Base-by-base conservation (phyloP, 495 filamentous ascomycete genomes). In the Tetracladium marchalianum region DNA sequence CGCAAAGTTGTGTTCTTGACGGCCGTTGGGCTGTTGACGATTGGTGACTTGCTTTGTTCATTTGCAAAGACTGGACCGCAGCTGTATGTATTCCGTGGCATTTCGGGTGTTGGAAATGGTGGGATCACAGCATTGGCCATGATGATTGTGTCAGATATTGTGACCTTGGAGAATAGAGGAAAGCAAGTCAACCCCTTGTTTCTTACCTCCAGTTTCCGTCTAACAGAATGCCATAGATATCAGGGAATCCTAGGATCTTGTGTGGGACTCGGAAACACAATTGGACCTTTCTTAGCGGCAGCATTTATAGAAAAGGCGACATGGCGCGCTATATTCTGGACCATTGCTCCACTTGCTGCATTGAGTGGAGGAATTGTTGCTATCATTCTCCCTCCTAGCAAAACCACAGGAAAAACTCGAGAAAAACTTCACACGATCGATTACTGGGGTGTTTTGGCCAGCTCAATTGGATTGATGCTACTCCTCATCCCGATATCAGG, bases 41-140 rank as follows among this genome's bases (percentile, higher is more conserved):
- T 80, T 7, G 87, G 84, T 2, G 85, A 80, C 47, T 60, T 89
- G 33, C 73, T 71, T 43, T 90, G 87, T 59, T 85, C 85, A 2
- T 62, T 90, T n/a, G 77, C 84, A 8, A 77, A 69, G 34, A 73
- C 78, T 54, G 87, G 90, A 60, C 67, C 70, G 39, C 65, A 88
- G 52, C 63, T 93, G 11, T 85, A 88, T 60, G 76, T 73, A 38
- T 81, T 85, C 33, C 59, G 76, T 47, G 76, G 75, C 10, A 45
- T 72, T 1, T 60, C 65, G 2, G 87, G 87, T 7, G 77, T 89
- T 49, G 87, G 86, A 12, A 86, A 84, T 31, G 87, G 84, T 34
- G 88, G 87, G 17, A 93, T 93, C 81, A 87, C 82, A 2, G 82
- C 83, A 4, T 75, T 92, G 39, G 82, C 85, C 40, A 80, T 69